Conservation (phyloP, 495 filamentous ascomycete species). For the Rostrohypoxylon terebratum region DNA sequence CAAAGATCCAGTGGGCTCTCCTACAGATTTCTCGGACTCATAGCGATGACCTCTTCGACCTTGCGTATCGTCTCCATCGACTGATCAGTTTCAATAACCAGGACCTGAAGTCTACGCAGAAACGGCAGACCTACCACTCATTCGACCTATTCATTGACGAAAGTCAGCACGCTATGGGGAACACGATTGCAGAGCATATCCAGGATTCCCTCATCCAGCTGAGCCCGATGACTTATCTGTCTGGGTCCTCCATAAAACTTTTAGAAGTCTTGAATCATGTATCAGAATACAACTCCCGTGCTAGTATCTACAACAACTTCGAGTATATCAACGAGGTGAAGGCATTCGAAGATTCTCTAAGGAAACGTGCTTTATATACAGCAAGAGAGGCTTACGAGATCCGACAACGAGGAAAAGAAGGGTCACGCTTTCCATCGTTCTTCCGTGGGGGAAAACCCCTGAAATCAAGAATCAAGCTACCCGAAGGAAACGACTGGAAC, state of each 20-base stretch:
- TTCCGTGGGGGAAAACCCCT: no score
- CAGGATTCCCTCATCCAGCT: not conserved
- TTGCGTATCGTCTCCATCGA: not conserved
- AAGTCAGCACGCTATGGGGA: not conserved
- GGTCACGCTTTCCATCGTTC: no score
- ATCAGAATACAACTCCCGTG: not conserved
- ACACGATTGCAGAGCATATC: not conserved
- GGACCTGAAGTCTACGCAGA: not conserved
- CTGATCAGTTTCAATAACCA: not conserved
- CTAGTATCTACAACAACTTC: not conserved
- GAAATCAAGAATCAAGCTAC: no score
- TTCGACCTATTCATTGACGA: not conserved
- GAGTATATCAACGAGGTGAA: not conserved
- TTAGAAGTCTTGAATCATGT: not conserved
- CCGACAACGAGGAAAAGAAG: not conserved
- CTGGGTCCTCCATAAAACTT: not conserved
- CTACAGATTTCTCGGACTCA: not conserved
- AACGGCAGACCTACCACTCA: not conserved
- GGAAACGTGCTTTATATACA: not conserved
- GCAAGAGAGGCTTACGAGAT: not conserved
- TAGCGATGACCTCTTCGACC: not conserved
- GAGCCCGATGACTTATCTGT: not conserved
- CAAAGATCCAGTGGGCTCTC: not conserved
- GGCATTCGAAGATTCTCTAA: not conserved
- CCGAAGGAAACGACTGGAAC: no score